Evolutionary conservation across 805 yeast genomes (phyloP).

Genomic region (Starmerella sirachaensis): DNA sequence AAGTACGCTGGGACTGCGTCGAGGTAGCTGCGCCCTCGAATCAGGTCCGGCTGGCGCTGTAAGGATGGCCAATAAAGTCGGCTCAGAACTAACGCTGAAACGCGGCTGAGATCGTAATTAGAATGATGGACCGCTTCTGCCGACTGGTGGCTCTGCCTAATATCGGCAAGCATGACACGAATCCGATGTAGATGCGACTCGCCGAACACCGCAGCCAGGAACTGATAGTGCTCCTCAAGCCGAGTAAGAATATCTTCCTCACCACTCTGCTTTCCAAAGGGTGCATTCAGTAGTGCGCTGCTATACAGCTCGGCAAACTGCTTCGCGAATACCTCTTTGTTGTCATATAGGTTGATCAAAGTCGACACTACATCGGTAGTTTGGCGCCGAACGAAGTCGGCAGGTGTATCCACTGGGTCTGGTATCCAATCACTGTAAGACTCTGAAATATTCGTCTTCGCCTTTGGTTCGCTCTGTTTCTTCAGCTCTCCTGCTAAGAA

Average conservation of each 20-base stretch:
- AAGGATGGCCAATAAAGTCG: constrained; percentile 65
- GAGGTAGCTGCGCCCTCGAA: background rate
- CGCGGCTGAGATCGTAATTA: constrained; percentile 12
- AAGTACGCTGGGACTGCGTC: constrained; percentile 45
- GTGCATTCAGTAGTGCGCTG: constrained; percentile 34
- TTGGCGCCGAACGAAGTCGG: constrained; percentile 57
- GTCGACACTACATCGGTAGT: constrained; percentile 56
- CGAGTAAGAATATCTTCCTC: constrained; percentile 20
- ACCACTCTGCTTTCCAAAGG: constrained; percentile 1
- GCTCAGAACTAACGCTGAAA: constrained; percentile 57
- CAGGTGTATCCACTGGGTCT: constrained; percentile 82
- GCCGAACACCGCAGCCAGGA: constrained; percentile 54
- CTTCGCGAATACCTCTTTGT: constrained; percentile 50
- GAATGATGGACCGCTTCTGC: constrained; percentile 19
- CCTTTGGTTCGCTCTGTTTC: constrained; percentile 23
- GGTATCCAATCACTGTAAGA: constrained; percentile 51
- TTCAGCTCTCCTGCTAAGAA: constrained; percentile 46
- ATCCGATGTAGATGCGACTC: constrained; percentile 52
- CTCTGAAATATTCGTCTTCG: constrained; percentile 34
- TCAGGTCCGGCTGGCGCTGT: background rate
- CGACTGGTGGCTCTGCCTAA: constrained; percentile 36
- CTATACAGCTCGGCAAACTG: constrained; percentile 57
- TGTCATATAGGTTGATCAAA: constrained; percentile 58
- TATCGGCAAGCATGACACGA: constrained; percentile 55
- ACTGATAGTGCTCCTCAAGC: constrained; percentile 37